phyloP scores from a whole-genome alignment of 192 early-diverging fungal genomes.

The Rhizoclosmatium sp. region DNA sequence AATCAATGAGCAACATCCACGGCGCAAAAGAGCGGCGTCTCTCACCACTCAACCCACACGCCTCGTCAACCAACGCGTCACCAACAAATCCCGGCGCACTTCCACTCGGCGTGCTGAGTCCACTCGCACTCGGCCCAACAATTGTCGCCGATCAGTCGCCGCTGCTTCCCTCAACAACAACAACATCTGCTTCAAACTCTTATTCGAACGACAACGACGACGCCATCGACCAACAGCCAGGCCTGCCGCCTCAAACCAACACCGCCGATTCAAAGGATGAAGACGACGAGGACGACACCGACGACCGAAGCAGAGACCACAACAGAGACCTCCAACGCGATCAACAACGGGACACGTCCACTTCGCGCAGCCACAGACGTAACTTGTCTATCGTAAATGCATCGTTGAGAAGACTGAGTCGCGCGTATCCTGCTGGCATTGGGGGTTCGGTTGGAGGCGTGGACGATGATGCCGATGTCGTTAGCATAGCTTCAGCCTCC shows the following conservation, averaged over 20 bases:
- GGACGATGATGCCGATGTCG: background rate
- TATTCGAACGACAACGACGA: background rate
- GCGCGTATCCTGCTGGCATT: background rate
- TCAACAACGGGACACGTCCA: background rate
- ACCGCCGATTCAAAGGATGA: background rate
- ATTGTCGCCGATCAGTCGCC: background rate
- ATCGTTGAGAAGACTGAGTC: constrained; percentile 12
- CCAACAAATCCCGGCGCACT: background rate
- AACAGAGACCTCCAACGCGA: background rate
- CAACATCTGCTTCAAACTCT: background rate
- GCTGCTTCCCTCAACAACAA: background rate
- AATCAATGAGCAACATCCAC: background rate
- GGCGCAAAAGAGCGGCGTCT: constrained; percentile 26
- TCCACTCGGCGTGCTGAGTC: too few relatives aligned
- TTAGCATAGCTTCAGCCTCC: background rate
- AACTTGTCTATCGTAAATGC: constrained; percentile 26
- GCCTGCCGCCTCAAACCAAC: background rate
- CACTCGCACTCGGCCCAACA: too few relatives aligned
- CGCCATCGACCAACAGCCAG: background rate
- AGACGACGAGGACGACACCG: background rate
- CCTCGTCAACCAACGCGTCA: background rate
- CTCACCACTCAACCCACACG: constrained; percentile 37
- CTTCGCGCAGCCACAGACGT: background rate
- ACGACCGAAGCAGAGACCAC: background rate
- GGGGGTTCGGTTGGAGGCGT: background rate